A percentile compares a stretch with the other conserved stretches of the same genome.
Conservation (phyloP, 176 grass and related monocot species). For the Rhynchospora tenuis region DNA sequence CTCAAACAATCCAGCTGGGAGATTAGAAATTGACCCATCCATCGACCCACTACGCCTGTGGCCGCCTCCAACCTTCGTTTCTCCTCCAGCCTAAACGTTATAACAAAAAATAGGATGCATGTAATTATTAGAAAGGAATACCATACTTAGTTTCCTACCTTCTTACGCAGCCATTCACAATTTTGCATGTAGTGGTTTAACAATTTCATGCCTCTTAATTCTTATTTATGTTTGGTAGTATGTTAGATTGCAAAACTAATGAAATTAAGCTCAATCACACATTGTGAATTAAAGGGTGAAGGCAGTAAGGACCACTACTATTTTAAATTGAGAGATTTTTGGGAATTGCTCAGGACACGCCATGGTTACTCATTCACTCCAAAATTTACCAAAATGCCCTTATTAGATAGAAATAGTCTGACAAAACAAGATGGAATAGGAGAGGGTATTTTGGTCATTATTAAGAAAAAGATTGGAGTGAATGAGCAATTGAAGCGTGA, state of each 20-base stretch:
- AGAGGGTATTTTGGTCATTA: no score
- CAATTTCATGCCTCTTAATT: neutral
- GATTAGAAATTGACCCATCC: conserved; percentile 56
- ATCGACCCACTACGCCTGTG: conserved; percentile 81
- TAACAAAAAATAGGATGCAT: neutral
- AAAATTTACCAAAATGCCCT: no score
- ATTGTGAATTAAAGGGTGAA: neutral
- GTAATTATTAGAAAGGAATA: neutral
- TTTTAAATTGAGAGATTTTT: no score
- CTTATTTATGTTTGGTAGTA: neutral
- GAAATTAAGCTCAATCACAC: neutral
- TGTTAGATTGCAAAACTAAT: neutral
- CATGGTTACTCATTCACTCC: no score
- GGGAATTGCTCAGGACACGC: no score
- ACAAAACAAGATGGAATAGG: no score
- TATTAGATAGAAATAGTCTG: no score
- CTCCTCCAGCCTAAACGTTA: neutral
- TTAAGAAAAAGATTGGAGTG: no score
- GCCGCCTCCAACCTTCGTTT: conserved; percentile 13
- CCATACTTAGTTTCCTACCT: neutral
- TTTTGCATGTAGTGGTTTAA: neutral
- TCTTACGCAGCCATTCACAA: neutral
- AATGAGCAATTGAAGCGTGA: no score
- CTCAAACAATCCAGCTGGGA: conserved; percentile 41
- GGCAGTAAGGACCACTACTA: no score